These are phyloP conservation scores for Saccharomycopsis javanensis DNA, from an alignment of 805 yeast genomes.

Conservation along the genomic window DNA sequence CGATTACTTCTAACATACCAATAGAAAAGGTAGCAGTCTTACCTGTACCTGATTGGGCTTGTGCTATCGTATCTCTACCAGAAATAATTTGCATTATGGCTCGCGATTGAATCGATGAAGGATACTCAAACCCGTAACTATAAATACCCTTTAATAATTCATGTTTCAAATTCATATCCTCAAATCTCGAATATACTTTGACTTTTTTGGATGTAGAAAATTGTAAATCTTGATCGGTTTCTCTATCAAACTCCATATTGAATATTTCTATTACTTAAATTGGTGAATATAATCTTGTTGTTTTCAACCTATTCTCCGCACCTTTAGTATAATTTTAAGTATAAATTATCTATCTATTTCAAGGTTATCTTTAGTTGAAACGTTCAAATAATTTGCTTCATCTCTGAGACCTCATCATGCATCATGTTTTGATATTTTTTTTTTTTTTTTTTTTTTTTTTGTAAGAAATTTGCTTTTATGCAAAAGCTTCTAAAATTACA, in stretches of 20 bases:
- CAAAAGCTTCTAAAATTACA: too few relatives aligned
- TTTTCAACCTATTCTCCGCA: too few relatives aligned
- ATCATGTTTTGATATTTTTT: too few relatives aligned
- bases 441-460: too few relatives aligned
- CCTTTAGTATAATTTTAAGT: too few relatives aligned
- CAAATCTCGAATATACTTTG: conserved; percentile 52
- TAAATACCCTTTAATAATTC: conserved; percentile 51
- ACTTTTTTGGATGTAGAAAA: conserved; percentile 42
- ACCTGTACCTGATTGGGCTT: conserved; percentile 99
- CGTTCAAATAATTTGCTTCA: too few relatives aligned
- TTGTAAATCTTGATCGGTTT: conserved; percentile 47
- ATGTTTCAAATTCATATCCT: conserved; percentile 69
- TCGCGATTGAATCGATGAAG: conserved; percentile 96
- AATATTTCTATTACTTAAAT: background rate
- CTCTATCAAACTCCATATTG: conserved; percentile 52
- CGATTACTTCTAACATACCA: conserved; percentile 82
- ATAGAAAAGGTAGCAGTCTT: conserved; percentile 97
- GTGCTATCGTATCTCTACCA: conserved; percentile 94
- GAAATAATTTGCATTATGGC: conserved; percentile 91
- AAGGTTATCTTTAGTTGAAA: too few relatives aligned
- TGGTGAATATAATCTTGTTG: background rate
- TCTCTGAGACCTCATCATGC: too few relatives aligned
- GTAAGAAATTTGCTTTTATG: too few relatives aligned
- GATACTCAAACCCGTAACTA: conserved; percentile 90
- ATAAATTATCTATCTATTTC: background rate